Evolutionary conservation across 768 basidiomycete species (phyloP), one percentile per base, ranked within the genome.

Genomic region (Rhizopogon salebrosus): DNA sequence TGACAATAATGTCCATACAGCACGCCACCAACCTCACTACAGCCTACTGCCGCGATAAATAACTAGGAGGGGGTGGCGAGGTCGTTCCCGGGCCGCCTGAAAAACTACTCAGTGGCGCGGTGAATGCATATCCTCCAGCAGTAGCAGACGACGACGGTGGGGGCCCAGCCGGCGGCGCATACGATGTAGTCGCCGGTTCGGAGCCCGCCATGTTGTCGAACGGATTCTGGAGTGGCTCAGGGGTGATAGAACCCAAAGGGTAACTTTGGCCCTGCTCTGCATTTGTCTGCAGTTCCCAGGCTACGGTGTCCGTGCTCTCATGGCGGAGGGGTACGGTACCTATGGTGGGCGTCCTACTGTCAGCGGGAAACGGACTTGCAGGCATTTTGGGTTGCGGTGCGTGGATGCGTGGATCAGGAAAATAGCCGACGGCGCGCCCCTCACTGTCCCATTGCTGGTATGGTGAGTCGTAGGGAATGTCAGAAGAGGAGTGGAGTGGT

Each of bases 361-460:
- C 53, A 7, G 58, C 14, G 13, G 63, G 53, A 37, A 68, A 53
- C 2, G 62, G 23, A 31, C 42, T 23, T 14, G 55, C 57, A 23
- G 54, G 57, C 35, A 64, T 60, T 50, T 69, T 71, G 18, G 83
- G 82, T 49, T 77, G 72, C 7, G 84, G 83, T 9, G 80, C 79
- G 37, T 77, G 67, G 50, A 84, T 64, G 31, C 57, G 71, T 22
- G 75, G 75, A 49, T 79, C 77, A 8, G 67, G 29, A 9, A 70
- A 60, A 57, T 78, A 75, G 20, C 81, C 80, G 6, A 80, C 59
- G 10, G 82, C 81, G 48, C 58, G 75, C 20, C 80, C 79, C 11
- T 58, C 55, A n/a, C 57, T 67, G 57, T 79, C 80, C 80, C 81
- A 84, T 62, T 72, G 72, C 61, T 82, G 80, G 58, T 73, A 67